Evolutionary conservation across 2,329 filamentous ascomycete species (phyloP).

Genomic region (Microdochium nivale): DNA sequence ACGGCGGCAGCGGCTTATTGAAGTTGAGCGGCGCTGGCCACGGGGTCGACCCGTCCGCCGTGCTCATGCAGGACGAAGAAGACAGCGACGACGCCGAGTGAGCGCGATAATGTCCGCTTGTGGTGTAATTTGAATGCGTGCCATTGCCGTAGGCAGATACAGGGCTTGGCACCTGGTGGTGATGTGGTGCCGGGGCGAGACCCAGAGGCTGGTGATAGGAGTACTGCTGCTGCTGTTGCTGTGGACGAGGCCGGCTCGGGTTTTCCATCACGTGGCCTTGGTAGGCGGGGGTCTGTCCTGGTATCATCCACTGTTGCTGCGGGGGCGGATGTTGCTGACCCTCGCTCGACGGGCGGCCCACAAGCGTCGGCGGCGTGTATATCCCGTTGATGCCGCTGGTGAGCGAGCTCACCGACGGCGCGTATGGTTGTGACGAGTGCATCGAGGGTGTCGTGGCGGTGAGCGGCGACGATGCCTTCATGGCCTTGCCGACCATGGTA

Average conservation of each 20-base stretch:
- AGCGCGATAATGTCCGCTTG: neutral
- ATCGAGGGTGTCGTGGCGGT: neutral
- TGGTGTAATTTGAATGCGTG: neutral
- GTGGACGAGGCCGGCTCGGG: neutral
- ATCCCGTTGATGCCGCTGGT: neutral
- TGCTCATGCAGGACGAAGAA: neutral
- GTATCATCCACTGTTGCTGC: neutral
- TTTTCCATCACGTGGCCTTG: neutral
- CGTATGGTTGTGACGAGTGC: neutral
- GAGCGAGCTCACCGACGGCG: neutral
- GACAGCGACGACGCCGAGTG: neutral
- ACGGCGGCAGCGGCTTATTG: neutral
- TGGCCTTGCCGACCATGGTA: conserved; percentile 44
- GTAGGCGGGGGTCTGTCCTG: neutral
- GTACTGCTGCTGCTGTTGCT: neutral
- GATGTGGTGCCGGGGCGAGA: neutral
- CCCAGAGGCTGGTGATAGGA: neutral
- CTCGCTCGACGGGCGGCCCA: neutral
- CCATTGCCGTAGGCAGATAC: neutral
- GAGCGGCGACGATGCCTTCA: conserved; percentile 12
- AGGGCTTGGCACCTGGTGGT: neutral
- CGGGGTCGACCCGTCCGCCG: neutral
- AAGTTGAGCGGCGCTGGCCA: neutral
- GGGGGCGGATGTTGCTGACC: neutral
- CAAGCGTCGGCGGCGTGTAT: neutral